phyloP scores from a whole-genome alignment of 2,329 filamentous ascomycete species.

The Tolypocladium album region DNA sequence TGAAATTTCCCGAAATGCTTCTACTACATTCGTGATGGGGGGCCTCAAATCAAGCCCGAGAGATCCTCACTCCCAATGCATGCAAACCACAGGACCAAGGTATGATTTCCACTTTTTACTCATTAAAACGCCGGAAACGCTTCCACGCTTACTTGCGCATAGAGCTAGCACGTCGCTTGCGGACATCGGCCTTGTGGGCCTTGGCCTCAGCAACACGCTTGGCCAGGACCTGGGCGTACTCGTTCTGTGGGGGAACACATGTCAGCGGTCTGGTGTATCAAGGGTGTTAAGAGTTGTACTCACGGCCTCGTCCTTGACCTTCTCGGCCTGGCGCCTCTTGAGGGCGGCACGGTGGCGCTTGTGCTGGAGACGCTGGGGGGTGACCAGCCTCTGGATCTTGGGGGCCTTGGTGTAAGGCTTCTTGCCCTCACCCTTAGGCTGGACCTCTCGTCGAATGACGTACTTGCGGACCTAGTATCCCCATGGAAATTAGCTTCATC shows the following conservation, averaged over 20 bases:
- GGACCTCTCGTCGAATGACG: conserved; percentile 97
- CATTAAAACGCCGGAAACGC: conserved; percentile 24
- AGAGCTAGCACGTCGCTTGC: conserved; percentile 95
- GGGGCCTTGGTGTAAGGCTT: conserved; percentile 99
- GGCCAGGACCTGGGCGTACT: conserved; percentile 92
- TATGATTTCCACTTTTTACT: conserved; percentile 21
- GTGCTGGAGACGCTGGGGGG: conserved; percentile 99
- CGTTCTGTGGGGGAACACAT: conserved; percentile 57
- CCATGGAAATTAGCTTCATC: conserved; percentile 26
- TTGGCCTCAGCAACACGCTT: conserved; percentile 97
- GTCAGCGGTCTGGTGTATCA: neutral
- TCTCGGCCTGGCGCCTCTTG: conserved; percentile 96
- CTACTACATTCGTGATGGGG: conserved; percentile 25
- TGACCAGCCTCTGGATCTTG: conserved; percentile 99
- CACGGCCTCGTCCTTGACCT: conserved; percentile 98
- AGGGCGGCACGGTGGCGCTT: conserved; percentile 97
- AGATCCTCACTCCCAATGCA: conserved; percentile 29
- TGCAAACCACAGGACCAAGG: conserved; percentile 24
- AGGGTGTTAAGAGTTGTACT: conserved; percentile 25
- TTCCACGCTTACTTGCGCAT: conserved; percentile 77
- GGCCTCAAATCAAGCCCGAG: conserved; percentile 17
- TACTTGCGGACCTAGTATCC: conserved; percentile 84
- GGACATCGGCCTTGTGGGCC: conserved; percentile 81
- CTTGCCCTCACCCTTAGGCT: conserved; percentile 96
- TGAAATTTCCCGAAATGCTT: conserved; percentile 23